Conservation (phyloP, 495 filamentous ascomycete species). For the Oidiodendron maius region DNA sequence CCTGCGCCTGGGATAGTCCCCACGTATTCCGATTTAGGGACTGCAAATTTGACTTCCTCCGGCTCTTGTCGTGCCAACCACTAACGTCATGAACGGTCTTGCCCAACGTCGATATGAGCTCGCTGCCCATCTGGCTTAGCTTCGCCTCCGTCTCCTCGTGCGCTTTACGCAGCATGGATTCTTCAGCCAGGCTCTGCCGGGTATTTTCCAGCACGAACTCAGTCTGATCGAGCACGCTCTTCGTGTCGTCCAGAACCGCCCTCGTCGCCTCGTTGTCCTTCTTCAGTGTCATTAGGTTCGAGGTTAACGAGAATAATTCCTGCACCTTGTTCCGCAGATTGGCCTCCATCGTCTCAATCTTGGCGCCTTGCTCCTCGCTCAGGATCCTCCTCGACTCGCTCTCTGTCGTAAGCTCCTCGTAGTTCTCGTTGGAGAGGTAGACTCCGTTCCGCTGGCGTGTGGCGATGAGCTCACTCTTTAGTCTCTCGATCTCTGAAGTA, state of each 20-base stretch:
- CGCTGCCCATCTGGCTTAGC: slow-evolving; percentile 62
- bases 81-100: slow-evolving; percentile 73
- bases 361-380: slow-evolving; percentile 84
- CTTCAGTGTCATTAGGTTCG: slow-evolving; percentile 76
- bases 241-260: slow-evolving; percentile 66
- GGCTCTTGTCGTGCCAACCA: slow-evolving; percentile 75
- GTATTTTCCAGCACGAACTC: slow-evolving; percentile 75
- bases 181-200: slow-evolving; percentile 68
- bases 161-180: slow-evolving; percentile 71
- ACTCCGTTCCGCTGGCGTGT: slow-evolving; percentile 93
- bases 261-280: slow-evolving; percentile 78
- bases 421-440: slow-evolving; percentile 77
- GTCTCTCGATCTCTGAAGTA: slow-evolving; percentile 85
- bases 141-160: slow-evolving; percentile 80
- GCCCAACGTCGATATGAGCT: slow-evolving; percentile 68
- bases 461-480: slow-evolving; percentile 89
- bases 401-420: slow-evolving; percentile 80
- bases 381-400: slow-evolving; percentile 90
- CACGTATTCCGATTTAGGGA: slow-evolving; percentile 69
- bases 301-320: slow-evolving; percentile 79
- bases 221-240: slow-evolving; percentile 76
- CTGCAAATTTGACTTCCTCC: slow-evolving; percentile 78
- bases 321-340: slow-evolving; percentile 87
- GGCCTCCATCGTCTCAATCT: slow-evolving; percentile 86
- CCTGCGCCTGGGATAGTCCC: slow-evolving; percentile 67